Conservation (phyloP, 257 asterid species). For the Nicotiana tomentosiformis region DNA sequence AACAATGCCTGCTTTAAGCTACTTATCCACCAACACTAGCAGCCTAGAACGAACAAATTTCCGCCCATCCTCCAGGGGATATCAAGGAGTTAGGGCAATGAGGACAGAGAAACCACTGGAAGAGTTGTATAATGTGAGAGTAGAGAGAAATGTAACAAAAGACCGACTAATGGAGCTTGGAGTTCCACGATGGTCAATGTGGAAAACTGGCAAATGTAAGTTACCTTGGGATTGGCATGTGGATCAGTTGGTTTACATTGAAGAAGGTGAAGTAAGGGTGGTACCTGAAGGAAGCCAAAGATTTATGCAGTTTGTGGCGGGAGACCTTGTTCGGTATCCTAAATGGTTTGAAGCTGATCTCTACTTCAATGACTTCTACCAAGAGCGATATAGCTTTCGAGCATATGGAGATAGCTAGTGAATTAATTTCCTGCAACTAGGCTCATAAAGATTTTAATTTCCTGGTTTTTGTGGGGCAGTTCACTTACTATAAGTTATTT, state of each 20-base stretch:
- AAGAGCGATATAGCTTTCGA: constrained; percentile 74
- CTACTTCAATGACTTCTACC: constrained; percentile 77
- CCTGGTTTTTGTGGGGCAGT: background rate
- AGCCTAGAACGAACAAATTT: constrained; percentile 10
- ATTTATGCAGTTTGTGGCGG: constrained; percentile 73
- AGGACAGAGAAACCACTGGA: constrained; percentile 71
- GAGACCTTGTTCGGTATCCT: constrained; percentile 89
- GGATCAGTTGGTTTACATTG: constrained; percentile 84
- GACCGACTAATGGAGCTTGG: constrained; percentile 64
- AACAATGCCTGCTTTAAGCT: constrained; percentile 32
- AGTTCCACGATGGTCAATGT: constrained; percentile 67
- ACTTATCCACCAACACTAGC: constrained; percentile 19
- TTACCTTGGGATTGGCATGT: constrained; percentile 99
- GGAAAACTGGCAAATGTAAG: constrained; percentile 91
- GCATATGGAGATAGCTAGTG: constrained; percentile 83
- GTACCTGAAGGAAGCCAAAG: constrained; percentile 89
- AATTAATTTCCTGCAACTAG: background rate
- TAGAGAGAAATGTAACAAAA: constrained; percentile 62
- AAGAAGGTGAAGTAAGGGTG: constrained; percentile 96
- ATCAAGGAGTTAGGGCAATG: constrained; percentile 36
- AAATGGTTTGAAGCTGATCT: constrained; percentile 99
- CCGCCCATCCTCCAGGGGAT: constrained; percentile 7
- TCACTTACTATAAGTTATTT: background rate
- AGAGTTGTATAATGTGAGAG: constrained; percentile 82
- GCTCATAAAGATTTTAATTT: background rate